A percentile compares a stretch with the other conserved stretches of the same genome.
Conservation (phyloP, 2,329 filamentous ascomycete genomes). For the Pseudogymnoascus sp. region DNA sequence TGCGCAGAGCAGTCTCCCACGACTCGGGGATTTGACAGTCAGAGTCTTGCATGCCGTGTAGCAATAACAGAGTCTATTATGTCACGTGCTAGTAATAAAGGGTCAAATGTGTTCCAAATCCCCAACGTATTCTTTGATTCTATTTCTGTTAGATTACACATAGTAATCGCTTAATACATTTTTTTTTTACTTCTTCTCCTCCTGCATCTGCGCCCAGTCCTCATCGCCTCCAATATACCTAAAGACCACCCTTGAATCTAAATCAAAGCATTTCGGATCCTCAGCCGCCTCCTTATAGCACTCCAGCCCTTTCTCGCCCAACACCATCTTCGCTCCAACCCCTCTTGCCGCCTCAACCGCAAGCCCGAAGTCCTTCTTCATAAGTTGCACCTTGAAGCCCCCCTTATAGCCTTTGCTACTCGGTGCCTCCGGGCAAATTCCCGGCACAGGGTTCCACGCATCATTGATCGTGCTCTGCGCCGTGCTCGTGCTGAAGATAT, state of each 20-base stretch:
- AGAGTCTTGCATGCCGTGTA: no score
- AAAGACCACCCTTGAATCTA: constrained; percentile 51
- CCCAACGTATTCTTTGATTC: no score
- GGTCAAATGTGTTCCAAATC: no score
- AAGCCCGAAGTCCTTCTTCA: constrained; percentile 49
- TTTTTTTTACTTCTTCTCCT: no score
- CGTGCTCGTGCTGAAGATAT: constrained; percentile 41
- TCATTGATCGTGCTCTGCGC: constrained; percentile 19
- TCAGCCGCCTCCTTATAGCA: constrained; percentile 44
- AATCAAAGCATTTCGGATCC: constrained; percentile 41
- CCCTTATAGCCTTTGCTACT: constrained; percentile 30
- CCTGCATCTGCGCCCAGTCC: constrained; percentile 32
- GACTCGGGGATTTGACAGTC: no score
- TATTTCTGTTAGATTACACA: no score
- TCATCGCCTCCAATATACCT: constrained; percentile 45
- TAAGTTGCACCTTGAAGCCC: constrained; percentile 50
- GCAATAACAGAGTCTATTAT: no score
- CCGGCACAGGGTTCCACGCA: constrained; percentile 28
- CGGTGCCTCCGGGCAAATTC: constrained; percentile 27
- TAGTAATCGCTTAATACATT: no score
- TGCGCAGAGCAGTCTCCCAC: no score
- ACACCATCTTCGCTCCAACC: constrained; percentile 36
- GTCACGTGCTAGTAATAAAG: no score
- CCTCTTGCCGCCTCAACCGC: constrained; percentile 42
- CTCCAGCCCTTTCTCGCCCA: constrained; percentile 41